Base-by-base conservation (phyloP, 495 filamentous ascomycete species). In the Aspergillus baeticus region DNA sequence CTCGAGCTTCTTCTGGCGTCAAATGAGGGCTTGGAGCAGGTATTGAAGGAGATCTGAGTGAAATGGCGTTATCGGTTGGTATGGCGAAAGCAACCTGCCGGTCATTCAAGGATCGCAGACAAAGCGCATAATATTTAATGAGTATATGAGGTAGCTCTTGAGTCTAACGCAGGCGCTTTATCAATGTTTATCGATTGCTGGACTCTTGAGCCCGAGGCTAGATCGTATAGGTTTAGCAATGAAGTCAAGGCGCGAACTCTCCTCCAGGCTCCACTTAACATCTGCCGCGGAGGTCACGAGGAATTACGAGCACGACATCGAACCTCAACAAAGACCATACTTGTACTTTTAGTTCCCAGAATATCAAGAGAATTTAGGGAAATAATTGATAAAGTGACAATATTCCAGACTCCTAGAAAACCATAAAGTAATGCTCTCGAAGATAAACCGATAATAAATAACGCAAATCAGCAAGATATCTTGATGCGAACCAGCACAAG, bases 321-420 rank as follows among this genome's bases (percentile, higher is more conserved):
- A 29, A 29, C 4, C n/a, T 29, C 26, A 29, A 4, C 4, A 29
- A 3, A 29, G 26, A n/a, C 15, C 22, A 45, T 21, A n/a, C n/a
- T n/a, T n/a, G 10, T 13, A 45, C 29, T 26, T 45, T 29, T n/a
- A 45, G 22, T 29, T 29, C 26, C 8, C 3, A 8, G 26, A 29
- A 29, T 4, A 44, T 44, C 18, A 21, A n/a, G 22, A 21, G 21
- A 21, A 29, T 45, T 31, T 23, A 45, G 15, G 41, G 20, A 21
- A 34, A 48, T 10, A 22, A 34, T 14, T 57, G 29, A 31, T 50
- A 20, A 29, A 11, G 43, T 42, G 23, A 47, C 43, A 54, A 51
- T 59, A 66, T 64, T 63, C 60, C 66, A 63, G 61, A 71, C 68
- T 71, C 68, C 68, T 62, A 59, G 36, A 60, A 51, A 42, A 58